phyloP scores from a whole-genome alignment of 2,329 filamentous ascomycete species.

The Nothomitra cinnamomea region DNA sequence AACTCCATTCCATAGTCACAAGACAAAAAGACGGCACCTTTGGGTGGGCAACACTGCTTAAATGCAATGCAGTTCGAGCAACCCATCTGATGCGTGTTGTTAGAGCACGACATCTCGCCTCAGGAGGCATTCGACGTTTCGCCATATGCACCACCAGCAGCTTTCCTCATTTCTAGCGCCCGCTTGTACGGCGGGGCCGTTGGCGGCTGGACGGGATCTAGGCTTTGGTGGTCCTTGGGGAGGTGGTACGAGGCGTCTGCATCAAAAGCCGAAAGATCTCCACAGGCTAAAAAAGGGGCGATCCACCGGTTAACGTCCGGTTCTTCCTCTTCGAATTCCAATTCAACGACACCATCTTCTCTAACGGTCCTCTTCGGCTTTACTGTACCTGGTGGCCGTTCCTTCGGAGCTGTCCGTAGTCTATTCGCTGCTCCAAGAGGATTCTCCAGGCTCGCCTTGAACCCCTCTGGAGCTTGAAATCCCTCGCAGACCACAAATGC shows the following conservation, averaged over 20 bases:
- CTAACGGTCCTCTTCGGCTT: constrained; percentile 17
- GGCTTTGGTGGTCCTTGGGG: constrained; percentile 67
- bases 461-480: constrained; percentile 64
- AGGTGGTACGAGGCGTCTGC: constrained; percentile 88
- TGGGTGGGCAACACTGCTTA: background rate
- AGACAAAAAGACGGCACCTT: no score
- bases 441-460: constrained; percentile 57
- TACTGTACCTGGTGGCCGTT: constrained; percentile 12
- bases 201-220: constrained; percentile 87
- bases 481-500: constrained; percentile 92
- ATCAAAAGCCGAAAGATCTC: constrained; percentile 86
- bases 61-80: background rate
- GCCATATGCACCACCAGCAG: constrained; percentile 58
- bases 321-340: constrained; percentile 31
- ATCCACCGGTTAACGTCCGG: constrained; percentile 53
- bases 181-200: constrained; percentile 91
- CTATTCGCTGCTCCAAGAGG: constrained; percentile 46
- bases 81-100: background rate
- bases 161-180: constrained; percentile 68
- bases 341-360: constrained; percentile 30
- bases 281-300: constrained; percentile 91
- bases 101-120: background rate
- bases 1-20: no score
- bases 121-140: constrained; percentile 37
- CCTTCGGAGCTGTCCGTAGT: constrained; percentile 9